Evolutionary conservation across 2,329 filamentous ascomycete species (phyloP).

Genomic region (Cladosporium colombiae): DNA sequence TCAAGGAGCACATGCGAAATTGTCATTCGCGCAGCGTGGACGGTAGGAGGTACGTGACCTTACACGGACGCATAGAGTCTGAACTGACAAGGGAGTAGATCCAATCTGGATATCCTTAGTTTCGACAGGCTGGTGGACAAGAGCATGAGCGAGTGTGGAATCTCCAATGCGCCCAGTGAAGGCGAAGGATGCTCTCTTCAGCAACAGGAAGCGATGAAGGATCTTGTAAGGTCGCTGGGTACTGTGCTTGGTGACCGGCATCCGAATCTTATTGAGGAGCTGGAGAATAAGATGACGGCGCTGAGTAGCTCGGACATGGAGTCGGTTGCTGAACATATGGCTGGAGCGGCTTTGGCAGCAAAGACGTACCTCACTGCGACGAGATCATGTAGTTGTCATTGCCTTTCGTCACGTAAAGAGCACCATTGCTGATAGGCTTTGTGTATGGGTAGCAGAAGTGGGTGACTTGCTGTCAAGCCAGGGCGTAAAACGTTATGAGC

Average conservation of each 20-base stretch:
- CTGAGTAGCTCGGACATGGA: constrained; percentile 3
- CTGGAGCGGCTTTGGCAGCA: background rate
- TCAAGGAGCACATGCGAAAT: constrained; percentile 10
- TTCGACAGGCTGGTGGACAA: background rate
- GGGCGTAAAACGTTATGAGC: no score
- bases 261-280: background rate
- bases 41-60: background rate
- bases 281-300: background rate
- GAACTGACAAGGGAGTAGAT: background rate
- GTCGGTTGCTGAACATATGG: constrained; percentile 4
- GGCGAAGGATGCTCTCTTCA: no score
- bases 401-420: background rate
- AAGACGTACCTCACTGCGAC: background rate
- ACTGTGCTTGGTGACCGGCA: background rate
- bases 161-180: background rate
- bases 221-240: constrained; percentile 2
- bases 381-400: background rate
- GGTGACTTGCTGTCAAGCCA: background rate
- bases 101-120: background rate
- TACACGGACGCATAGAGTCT: background rate
- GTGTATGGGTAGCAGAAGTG: background rate
- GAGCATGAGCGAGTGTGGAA: background rate
- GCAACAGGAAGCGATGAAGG: constrained; percentile 15
- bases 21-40: background rate
- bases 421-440: background rate